Conservation (phyloP, 192 early-diverging fungal species). For the Fimicolochytrium jonesii region DNA sequence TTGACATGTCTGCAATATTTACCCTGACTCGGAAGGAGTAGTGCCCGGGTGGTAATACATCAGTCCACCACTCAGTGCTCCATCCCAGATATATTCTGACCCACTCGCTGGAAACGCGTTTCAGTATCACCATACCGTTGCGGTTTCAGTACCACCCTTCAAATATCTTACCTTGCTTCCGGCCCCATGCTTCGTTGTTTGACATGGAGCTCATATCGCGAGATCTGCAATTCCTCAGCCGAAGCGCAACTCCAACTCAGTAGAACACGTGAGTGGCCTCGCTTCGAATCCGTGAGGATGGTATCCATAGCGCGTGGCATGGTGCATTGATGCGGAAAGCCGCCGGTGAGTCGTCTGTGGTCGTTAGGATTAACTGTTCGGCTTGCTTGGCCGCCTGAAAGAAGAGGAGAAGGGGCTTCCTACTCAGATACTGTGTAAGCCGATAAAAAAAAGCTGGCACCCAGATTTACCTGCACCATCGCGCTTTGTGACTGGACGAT, state of each 20-base stretch:
- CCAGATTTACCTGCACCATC: neutral
- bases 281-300: slow-evolving; percentile 11
- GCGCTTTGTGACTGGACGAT: slow-evolving; percentile 20
- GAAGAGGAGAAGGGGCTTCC: too few relatives aligned
- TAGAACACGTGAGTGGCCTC: slow-evolving; percentile 11
- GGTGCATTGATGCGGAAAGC: slow-evolving; percentile 27
- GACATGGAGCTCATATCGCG: slow-evolving; percentile 25
- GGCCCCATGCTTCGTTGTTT: slow-evolving; percentile 9
- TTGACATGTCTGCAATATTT: neutral
- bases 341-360: slow-evolving; percentile 25
- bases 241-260: slow-evolving; percentile 21
- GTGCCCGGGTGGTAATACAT: slow-evolving; percentile 18
- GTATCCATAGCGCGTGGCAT: slow-evolving; percentile 17
- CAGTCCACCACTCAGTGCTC: slow-evolving; percentile 23
- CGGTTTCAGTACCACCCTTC: neutral
- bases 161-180: slow-evolving; percentile 6
- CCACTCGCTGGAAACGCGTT: slow-evolving; percentile 15
- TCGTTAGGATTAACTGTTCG: slow-evolving; percentile 20
- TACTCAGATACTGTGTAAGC: too few relatives aligned
- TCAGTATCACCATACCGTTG: too few relatives aligned
- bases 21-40: slow-evolving; percentile 25
- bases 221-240: slow-evolving; percentile 25
- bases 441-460: too few relatives aligned
- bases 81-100: slow-evolving; percentile 14
- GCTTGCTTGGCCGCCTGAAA: slow-evolving; percentile 1